Evolutionary conservation across 495 filamentous ascomycete species (phyloP), one percentile per base, ranked within the genome.

Genomic region (Daldinia grandis): DNA sequence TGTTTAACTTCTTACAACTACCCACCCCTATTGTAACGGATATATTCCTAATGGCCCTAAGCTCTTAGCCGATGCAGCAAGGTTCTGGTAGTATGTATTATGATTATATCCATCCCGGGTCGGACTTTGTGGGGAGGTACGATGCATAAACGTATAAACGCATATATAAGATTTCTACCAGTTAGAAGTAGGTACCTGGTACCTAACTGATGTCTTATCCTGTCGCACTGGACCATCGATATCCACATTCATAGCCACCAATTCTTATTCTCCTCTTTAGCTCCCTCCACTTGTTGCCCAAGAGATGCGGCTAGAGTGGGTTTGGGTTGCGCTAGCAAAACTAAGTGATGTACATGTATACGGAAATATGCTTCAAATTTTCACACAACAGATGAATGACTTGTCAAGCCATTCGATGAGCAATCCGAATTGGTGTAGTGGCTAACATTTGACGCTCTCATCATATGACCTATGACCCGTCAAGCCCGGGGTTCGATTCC

Each of bases 401-500:
- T 9, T 50, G 14, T 53, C 27, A 21, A n/a, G 25, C 5, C 5
- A n/a, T 53, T 12, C 14, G 7, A 53, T 24, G 7, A 5, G 17
- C 25, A 66, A 63, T 76, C 74, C 74, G 72, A 76, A 75, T 77
- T 77, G 65, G 71, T 77, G 68, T 77, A 72, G 66, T 75, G 69
- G 69, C 73, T 62, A 75, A 77, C 75, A 75, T 77, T 73, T 73
- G 69, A 63, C 62, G 75, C 72, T 77, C 69, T 77, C 69, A 73
- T 66, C 40, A 28, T 24, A 15, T 5, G 2, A 31, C 27, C 19
- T 37, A 44, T 42, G 57, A 58, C 62, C 68, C 68, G 68, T 55
- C 69, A 73, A 75, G 69, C 73, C 73, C 75, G 75, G 69, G 73
- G 72, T 77, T 77, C 73, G 75, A 77, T 77, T 77, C 73, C 72